Evolutionary conservation across 768 basidiomycete species (phyloP), one percentile per base, ranked within the genome.

Genomic region (Boletus fagicola): DNA sequence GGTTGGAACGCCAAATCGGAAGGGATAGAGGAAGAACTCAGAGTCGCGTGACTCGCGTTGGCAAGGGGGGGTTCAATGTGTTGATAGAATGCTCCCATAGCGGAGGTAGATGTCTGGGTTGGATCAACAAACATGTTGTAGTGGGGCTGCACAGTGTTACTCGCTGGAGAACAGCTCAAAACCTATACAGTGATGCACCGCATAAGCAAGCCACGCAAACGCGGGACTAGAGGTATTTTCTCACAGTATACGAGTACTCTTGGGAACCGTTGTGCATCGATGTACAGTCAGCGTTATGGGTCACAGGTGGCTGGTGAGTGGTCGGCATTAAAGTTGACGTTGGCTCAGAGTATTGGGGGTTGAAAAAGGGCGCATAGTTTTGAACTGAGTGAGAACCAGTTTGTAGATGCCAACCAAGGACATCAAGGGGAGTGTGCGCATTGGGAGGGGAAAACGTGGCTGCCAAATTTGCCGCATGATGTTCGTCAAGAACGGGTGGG

Each of bases 261-360:
- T 36, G 36, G 0, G 20, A 12, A 18, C 0, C 10, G 4, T 24
- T 2, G 4, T 15, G 5, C 5, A 12, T 26, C 15, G 16, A 28
- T 16, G 20, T 10, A 24, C 0, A 4, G 2, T 24, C 20, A 20
- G 18, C 3, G 8, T 16, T 0, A 4, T 31, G 0, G 11, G 13
- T 4, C n/a, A n/a, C n/a, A 13, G 33, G 26, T 24, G 7, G n/a
- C 1, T 15, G 36, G 2, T 7, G 38, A 20, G 33, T 8, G 11
- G 28, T 35, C 24, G 59, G 6, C 0, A 24, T 5, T 18, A 7
- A 1, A 6, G 4, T 5, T 2, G 46, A 20, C 4, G 11, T 39
- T 28, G 2, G 4, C 6, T 4, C 30, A 18, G 24, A n/a, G 9
- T 51, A 5, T 16, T 7, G 33, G 10, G 36, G 15, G 4, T 11